A percentile compares a stretch with the other conserved stretches of the same genome.
Conservation (phyloP, 2,329 filamentous ascomycete genomes). For the Arachnomyces sp. region DNA sequence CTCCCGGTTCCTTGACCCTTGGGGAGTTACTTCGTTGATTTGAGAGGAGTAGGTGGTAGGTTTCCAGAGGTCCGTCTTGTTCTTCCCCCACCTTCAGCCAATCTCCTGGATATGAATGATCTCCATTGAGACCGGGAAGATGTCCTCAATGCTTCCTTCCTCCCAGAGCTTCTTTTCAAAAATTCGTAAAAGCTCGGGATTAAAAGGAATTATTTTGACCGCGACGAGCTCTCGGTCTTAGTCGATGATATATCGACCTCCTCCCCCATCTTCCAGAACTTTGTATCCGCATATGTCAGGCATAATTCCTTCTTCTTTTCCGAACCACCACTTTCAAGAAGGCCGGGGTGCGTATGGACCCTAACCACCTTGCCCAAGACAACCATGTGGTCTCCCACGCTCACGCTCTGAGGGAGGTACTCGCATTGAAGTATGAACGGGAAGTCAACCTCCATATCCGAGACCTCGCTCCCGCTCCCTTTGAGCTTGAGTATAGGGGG, state of each 20-base stretch:
- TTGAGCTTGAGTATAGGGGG: not conserved
- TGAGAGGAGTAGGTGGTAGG: no score
- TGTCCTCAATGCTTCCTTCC: no score
- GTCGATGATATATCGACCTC: constrained; percentile 23
- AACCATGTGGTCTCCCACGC: constrained; percentile 34
- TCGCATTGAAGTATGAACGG: constrained; percentile 34
- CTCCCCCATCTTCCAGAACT: constrained; percentile 35
- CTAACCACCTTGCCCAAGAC: constrained; percentile 30
- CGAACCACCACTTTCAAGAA: not conserved
- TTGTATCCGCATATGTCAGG: constrained; percentile 35
- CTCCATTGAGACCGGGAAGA: no score
- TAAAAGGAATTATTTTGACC: no score
- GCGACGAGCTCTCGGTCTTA: not conserved
- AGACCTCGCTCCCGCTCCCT: no score
- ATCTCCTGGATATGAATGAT: no score
- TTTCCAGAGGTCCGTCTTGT: no score
- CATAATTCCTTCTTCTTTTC: constrained; percentile 21
- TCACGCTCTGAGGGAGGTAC: constrained; percentile 27
- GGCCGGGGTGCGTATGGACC: constrained; percentile 6
- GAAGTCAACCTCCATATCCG: constrained; percentile 18
- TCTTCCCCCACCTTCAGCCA: no score
- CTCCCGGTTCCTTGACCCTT: no score
- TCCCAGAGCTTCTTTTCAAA: no score
- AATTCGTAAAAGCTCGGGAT: no score
- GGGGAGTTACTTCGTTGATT: no score